Evolutionary conservation across 169 alveolate species (phyloP).

Genomic region (Blepharisma undulans): DNA sequence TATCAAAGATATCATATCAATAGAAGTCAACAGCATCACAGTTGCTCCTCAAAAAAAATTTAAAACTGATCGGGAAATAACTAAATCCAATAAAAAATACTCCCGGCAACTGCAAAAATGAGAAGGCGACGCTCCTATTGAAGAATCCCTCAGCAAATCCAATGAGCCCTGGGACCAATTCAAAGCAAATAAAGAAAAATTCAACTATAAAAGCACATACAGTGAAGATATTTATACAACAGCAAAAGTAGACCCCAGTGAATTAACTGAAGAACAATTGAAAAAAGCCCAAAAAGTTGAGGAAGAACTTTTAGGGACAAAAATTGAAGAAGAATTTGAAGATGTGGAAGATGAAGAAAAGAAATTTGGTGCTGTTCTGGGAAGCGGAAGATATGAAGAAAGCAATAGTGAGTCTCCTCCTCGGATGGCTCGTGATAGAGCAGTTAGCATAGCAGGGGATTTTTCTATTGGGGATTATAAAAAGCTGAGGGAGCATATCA

Average conservation of each 20-base stretch:
- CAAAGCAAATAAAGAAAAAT: slow-evolving; percentile 45
- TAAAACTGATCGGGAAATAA: neutral
- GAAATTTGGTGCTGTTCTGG: slow-evolving; percentile 26
- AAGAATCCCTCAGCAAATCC: neutral
- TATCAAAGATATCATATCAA: neutral
- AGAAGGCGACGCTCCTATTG: neutral
- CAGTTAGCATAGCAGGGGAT: neutral
- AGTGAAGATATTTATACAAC: slow-evolving; percentile 57
- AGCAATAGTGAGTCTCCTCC: neutral
- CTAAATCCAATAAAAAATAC: neutral
- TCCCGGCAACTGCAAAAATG: neutral
- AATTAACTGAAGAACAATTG: neutral
- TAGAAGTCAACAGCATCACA: neutral
- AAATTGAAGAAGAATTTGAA: neutral
- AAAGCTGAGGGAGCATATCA: neutral
- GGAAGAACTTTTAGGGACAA: neutral
- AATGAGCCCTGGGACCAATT: slow-evolving; percentile 55
- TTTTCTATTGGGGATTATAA: neutral
- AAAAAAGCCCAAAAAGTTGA: neutral
- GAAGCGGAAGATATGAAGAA: slow-evolving; percentile 22
- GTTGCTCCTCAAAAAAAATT: neutral
- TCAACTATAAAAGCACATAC: slow-evolving; percentile 46
- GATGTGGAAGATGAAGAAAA: slow-evolving; percentile 24
- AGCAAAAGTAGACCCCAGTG: neutral
- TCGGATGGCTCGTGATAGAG: neutral